Evolutionary conservation across 2,329 filamentous ascomycete genomes (phyloP).

Genomic region (Grosmannia penicillata): DNA sequence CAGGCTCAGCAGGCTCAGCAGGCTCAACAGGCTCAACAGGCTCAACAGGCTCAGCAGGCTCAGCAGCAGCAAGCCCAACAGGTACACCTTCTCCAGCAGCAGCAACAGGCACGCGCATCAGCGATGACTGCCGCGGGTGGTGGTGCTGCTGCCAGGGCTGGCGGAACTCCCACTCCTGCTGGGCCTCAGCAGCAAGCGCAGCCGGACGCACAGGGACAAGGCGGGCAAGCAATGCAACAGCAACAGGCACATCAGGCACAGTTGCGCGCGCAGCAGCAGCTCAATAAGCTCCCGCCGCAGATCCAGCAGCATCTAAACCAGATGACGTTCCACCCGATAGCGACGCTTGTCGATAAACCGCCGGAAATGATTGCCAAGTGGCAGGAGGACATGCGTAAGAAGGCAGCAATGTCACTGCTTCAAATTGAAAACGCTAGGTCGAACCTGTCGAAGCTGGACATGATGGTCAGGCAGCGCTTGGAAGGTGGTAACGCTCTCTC

Average conservation of each 20-base stretch:
- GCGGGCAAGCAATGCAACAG: too few species aligned
- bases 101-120: slow-evolving; percentile 2
- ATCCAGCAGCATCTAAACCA: slow-evolving; percentile 32
- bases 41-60: slow-evolving; percentile 5
- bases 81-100: slow-evolving; percentile 1
- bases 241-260: slow-evolving; percentile 5
- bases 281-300: slow-evolving; percentile 21
- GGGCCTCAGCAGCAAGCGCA: slow-evolving; percentile 10
- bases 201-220: slow-evolving; percentile 7
- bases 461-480: slow-evolving; percentile 24
- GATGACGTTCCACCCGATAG: slow-evolving; percentile 30
- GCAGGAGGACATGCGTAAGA: slow-evolving; percentile 30
- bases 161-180: slow-evolving; percentile 6
- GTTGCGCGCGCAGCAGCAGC: slow-evolving; percentile 6
- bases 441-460: slow-evolving; percentile 27
- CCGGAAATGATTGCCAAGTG: slow-evolving; percentile 30
- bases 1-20: slow-evolving; percentile 3
- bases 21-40: slow-evolving; percentile 1
- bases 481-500: slow-evolving; percentile 27
- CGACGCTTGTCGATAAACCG: slow-evolving; percentile 25
- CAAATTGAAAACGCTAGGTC: slow-evolving; percentile 31
- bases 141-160: slow-evolving; percentile 4
- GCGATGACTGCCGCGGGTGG: too few species aligned
- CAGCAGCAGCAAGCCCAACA: slow-evolving; percentile 7
- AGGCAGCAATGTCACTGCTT: slow-evolving; percentile 31